Evolutionary conservation across 1,284 basidiomycete species (phyloP), one percentile per base, ranked within the genome.

Genomic region (Fomitiporia mediterranea): DNA sequence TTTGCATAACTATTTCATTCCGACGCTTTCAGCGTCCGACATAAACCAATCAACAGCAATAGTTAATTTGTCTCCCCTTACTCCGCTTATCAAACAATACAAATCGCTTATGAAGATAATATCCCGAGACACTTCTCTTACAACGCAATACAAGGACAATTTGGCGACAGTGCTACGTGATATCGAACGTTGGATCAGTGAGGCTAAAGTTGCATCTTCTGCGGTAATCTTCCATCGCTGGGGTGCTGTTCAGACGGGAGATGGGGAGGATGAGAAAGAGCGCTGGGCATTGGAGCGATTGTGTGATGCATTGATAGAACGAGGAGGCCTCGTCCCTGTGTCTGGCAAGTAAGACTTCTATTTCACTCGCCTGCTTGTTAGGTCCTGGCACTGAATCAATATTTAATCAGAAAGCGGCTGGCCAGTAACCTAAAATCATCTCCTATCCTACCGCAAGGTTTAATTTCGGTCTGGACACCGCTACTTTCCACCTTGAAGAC

Each of bases 1-100:
- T 35, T 72, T 94, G 21, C 79, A 88, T 62, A 84, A 90, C 62
- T 91, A 93, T 70, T 85, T 91, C 74, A 74, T 86, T 54, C 81
- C 91, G 19, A 80, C 81, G 32, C 67, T 91, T n/a, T 85, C 84
- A 61, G 83, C 84, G 0, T 74, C 72, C 9, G 65, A 71, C 4
- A 51, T 64, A 11, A 50, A 8, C 61, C 64, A 21, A 62, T 68
- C 23, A 57, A 69, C 47, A 17, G 69, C 68, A 28, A 61, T 40
- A 55, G 17, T 64, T 53, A 46, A 54, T 55, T 40, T 39, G 51
- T n/a, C 64, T 4, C 76, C 83, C 0, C 65, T 88, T 3, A 64
- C 70, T 0, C 86, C 89, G 4, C 66, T 84, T 13, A 68, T 93
- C 28, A 82, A 81, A 59, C 72, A 78, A 53, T 92, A 93, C 71